These are phyloP conservation scores for Epichloe elymi DNA, from an alignment of 2,329 filamentous ascomycete species.

Conservation along the genomic window DNA sequence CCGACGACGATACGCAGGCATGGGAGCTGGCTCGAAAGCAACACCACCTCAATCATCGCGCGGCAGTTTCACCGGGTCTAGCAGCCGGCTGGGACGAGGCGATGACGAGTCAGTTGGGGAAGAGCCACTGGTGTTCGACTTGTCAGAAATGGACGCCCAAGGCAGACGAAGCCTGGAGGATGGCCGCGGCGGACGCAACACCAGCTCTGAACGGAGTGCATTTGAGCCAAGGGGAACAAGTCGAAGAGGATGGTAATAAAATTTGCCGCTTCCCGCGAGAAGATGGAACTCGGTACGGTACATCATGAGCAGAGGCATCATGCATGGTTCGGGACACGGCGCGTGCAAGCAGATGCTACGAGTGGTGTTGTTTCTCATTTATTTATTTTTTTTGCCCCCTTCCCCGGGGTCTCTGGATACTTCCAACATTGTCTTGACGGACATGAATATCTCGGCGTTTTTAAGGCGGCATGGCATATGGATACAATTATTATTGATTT, in stretches of 20 bases:
- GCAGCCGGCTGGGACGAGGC: slow-evolving; percentile 24
- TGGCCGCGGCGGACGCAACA: slow-evolving; percentile 24
- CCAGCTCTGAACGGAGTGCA: slow-evolving; percentile 25
- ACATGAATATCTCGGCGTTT: background rate
- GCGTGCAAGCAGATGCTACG: background rate
- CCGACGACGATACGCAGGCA: slow-evolving; percentile 32
- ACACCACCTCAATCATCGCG: slow-evolving; percentile 32
- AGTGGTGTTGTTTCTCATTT: background rate
- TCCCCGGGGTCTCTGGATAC: background rate
- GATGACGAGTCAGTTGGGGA: slow-evolving; percentile 45
- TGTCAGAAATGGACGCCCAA: slow-evolving; percentile 55
- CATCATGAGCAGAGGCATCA: slow-evolving; percentile 1
- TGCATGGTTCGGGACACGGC: background rate
- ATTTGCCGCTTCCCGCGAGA: background rate
- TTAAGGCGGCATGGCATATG: background rate
- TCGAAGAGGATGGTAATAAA: slow-evolving; percentile 23
- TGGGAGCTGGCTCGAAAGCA: slow-evolving; percentile 21
- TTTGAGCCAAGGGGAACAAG: slow-evolving; percentile 26
- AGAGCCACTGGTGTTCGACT: slow-evolving; percentile 58
- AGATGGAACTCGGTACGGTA: background rate
- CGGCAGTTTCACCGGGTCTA: slow-evolving; percentile 31
- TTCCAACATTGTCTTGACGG: background rate
- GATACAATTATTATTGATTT: background rate
- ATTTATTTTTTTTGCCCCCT: background rate
- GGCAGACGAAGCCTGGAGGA: slow-evolving; percentile 48